Evolutionary conservation across 1,284 basidiomycete genomes (phyloP).

Genomic region (Irpex rosettiformis): DNA sequence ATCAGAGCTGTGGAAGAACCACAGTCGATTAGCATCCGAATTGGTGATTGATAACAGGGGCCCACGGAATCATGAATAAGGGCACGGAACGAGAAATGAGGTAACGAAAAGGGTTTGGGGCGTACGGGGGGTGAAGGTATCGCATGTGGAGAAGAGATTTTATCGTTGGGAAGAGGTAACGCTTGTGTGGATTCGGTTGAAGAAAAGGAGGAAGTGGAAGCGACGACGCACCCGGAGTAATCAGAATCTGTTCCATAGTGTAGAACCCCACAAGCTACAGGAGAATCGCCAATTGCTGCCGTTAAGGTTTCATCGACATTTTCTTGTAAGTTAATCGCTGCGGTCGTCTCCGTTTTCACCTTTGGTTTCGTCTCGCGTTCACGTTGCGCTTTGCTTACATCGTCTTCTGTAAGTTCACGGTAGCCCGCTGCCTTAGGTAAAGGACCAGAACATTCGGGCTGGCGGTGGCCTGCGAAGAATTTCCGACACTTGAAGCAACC

Average conservation of each 20-base stretch:
- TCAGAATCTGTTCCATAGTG: neutral
- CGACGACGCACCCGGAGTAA: neutral
- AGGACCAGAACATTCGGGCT: neutral
- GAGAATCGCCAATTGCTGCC: neutral
- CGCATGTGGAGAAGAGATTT: neutral
- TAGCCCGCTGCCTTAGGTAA: conserved; percentile 9
- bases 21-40: conserved; percentile 13
- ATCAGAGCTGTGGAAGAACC: conserved; percentile 15
- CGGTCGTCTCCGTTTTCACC: neutral
- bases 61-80: neutral
- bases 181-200: neutral
- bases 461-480: conserved; percentile 12
- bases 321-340: neutral
- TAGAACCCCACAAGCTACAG: neutral
- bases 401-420: conserved; percentile 6
- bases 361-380: too few species aligned
- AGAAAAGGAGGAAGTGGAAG: neutral
- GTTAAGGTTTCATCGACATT: neutral
- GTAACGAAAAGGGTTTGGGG: neutral
- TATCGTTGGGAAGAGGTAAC: neutral
- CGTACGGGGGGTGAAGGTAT: conserved; percentile 4
- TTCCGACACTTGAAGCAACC: conserved; percentile 18
- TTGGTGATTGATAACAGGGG: neutral
- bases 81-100: neutral
- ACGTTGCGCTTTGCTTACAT: neutral